These are phyloP conservation scores for Diplotaxis tenuifolia DNA, from an alignment of 345 rosid genomes.

Conservation along the genomic window DNA sequence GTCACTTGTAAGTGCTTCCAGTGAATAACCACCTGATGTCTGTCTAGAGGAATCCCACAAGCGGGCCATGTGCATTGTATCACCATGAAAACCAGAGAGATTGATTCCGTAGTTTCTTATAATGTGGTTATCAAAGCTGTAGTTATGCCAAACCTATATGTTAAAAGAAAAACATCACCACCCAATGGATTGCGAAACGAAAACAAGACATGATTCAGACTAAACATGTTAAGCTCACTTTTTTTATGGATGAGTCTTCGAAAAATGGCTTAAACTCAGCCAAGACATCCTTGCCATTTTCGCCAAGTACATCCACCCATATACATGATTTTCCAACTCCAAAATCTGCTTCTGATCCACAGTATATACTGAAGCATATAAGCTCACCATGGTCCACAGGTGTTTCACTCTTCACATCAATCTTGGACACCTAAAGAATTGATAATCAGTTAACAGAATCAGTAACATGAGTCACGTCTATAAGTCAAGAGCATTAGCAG, in stretches of 20 bases:
- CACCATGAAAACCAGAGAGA: constrained; percentile 89
- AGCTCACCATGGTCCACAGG: constrained; percentile 88
- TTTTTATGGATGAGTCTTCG: constrained; percentile 61
- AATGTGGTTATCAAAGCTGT: constrained; percentile 89
- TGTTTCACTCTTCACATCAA: constrained; percentile 86
- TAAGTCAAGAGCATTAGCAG: neutral
- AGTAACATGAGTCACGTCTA: neutral
- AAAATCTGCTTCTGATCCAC: constrained; percentile 73
- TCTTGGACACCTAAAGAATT: constrained; percentile 63
- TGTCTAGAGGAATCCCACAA: constrained; percentile 91
- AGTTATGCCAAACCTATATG: constrained; percentile 93
- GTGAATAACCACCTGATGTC: constrained; percentile 81
- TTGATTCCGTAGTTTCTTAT: constrained; percentile 72
- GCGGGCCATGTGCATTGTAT: constrained; percentile 99
- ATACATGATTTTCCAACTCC: constrained; percentile 84
- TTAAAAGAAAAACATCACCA: neutral
- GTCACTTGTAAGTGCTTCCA: constrained; percentile 89
- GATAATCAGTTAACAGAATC: neutral
- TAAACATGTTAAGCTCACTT: constrained; percentile 44
- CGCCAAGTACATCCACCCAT: constrained; percentile 96
- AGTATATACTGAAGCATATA: constrained; percentile 87
- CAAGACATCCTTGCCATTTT: constrained; percentile 65
- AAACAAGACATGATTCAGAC: neutral
- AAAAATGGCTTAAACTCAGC: constrained; percentile 71
- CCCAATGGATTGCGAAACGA: neutral